phyloP scores from a whole-genome alignment of 805 yeast species.

The Saccharomycopsis schoenii region DNA sequence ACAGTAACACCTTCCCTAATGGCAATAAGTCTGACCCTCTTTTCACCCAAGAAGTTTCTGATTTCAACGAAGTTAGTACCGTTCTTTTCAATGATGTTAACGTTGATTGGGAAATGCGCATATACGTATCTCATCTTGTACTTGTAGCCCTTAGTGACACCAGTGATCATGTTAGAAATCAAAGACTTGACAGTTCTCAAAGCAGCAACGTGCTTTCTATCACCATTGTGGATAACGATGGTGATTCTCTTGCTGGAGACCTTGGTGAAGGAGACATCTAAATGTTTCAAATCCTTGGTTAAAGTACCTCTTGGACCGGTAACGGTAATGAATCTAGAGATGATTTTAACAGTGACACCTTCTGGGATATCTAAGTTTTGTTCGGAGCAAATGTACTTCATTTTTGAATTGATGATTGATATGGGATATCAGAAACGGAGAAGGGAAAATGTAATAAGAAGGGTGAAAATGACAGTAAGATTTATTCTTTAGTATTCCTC shows the following conservation, averaged over 20 bases:
- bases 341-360: slow-evolving; percentile 85
- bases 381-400: slow-evolving; percentile 86
- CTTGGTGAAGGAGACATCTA: slow-evolving; percentile 88
- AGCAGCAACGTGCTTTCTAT: slow-evolving; percentile 99
- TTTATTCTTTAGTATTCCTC: not conserved
- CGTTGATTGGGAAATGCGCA: slow-evolving; percentile 99
- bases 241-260: slow-evolving; percentile 62
- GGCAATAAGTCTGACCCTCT: slow-evolving; percentile 84
- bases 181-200: slow-evolving; percentile 97
- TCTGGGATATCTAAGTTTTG: slow-evolving; percentile 81
- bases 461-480: not conserved
- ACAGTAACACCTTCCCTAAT: slow-evolving; percentile 84
- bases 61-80: slow-evolving; percentile 75
- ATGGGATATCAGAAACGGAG: not conserved
- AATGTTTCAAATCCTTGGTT: slow-evolving; percentile 84
- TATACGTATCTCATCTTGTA: slow-evolving; percentile 99
- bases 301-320: slow-evolving; percentile 97
- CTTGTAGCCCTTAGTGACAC: slow-evolving; percentile 98
- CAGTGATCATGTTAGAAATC: slow-evolving; percentile 87
- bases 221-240: slow-evolving; percentile 95
- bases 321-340: slow-evolving; percentile 83
- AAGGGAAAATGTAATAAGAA: not conserved
- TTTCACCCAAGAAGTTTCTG: slow-evolving; percentile 99
- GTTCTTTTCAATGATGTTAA: slow-evolving; percentile 77
- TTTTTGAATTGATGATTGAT: slow-evolving; percentile 21